phyloP scores from a whole-genome alignment of 2,329 filamentous ascomycete species.

The Colletotrichum noveboracense region DNA sequence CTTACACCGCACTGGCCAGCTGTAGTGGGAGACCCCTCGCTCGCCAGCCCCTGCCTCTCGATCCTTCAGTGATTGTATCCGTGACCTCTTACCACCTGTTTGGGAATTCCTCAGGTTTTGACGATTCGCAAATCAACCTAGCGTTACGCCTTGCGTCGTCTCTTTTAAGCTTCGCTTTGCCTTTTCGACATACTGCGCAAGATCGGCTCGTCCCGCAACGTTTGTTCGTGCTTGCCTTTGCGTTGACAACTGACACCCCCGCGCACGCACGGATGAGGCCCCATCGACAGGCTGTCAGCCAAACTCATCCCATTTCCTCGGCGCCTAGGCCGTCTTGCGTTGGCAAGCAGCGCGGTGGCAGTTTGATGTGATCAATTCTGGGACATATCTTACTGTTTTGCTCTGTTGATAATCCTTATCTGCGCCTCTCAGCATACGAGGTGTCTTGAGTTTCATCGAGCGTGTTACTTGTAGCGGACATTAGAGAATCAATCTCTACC shows the following conservation, averaged over 20 bases:
- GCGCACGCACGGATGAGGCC: background rate
- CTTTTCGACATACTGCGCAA: background rate
- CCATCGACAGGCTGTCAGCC: background rate
- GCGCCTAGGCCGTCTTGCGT: background rate
- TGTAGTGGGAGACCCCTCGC: background rate
- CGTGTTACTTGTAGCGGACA: background rate
- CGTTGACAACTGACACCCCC: background rate
- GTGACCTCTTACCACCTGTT: background rate
- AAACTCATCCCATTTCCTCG: background rate
- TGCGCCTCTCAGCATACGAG: background rate
- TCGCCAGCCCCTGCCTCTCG: background rate
- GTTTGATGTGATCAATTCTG: background rate
- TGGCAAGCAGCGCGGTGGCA: background rate
- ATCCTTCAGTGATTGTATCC: background rate
- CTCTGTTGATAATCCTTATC: background rate
- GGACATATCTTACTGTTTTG: background rate
- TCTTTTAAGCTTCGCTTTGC: background rate
- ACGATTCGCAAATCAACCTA: background rate
- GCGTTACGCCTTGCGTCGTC: background rate
- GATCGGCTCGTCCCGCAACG: background rate
- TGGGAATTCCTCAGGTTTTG: background rate
- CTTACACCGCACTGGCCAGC: background rate
- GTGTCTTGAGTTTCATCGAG: background rate
- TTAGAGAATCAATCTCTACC: background rate
- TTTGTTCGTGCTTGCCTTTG: background rate